A percentile compares a stretch with the other conserved stretches of the same genome.
phyloP scores from a whole-genome alignment of 139 green algal genomes.

The Chlorokybus atmophyticus region DNA sequence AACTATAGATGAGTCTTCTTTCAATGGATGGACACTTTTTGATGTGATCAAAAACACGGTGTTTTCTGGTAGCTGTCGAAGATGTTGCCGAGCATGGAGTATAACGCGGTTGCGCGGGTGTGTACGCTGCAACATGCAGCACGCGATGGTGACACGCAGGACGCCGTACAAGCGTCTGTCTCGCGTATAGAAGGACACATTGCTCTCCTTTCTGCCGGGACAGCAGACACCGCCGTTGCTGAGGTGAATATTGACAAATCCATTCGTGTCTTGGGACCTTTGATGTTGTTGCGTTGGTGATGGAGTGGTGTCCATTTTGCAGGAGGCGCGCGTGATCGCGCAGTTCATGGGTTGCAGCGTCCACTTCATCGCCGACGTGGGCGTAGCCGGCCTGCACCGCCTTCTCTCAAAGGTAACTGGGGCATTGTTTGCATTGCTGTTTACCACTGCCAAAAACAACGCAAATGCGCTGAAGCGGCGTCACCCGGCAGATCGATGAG shows the following conservation, averaged over 20 bases:
- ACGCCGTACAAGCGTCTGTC: no score
- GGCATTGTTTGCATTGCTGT: no score
- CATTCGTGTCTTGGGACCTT: no score
- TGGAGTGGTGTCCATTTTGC: no score
- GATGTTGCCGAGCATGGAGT: not conserved
- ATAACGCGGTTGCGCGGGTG: not conserved
- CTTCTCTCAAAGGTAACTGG: constrained; percentile 18
- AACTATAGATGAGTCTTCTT: no score
- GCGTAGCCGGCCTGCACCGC: constrained; percentile 47
- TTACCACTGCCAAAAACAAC: constrained; percentile 2
- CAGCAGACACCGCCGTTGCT: constrained; percentile 35
- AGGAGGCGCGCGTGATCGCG: constrained; percentile 35
- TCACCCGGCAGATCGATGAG: constrained; percentile 2
- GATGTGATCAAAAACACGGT: no score
- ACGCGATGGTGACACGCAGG: no score
- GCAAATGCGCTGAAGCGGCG: not conserved
- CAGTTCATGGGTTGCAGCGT: constrained; percentile 43
- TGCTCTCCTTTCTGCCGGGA: constrained; percentile 50
- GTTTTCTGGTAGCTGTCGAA: not conserved
- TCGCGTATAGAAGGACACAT: constrained; percentile 60
- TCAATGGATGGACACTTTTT: no score
- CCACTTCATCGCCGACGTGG: constrained; percentile 43
- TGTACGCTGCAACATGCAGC: not conserved
- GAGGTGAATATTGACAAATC: constrained; percentile 14
- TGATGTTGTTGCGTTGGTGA: no score